Evolutionary conservation across 2,329 filamentous ascomycete genomes (phyloP).

Genomic region (Metarhizium rileyi): DNA sequence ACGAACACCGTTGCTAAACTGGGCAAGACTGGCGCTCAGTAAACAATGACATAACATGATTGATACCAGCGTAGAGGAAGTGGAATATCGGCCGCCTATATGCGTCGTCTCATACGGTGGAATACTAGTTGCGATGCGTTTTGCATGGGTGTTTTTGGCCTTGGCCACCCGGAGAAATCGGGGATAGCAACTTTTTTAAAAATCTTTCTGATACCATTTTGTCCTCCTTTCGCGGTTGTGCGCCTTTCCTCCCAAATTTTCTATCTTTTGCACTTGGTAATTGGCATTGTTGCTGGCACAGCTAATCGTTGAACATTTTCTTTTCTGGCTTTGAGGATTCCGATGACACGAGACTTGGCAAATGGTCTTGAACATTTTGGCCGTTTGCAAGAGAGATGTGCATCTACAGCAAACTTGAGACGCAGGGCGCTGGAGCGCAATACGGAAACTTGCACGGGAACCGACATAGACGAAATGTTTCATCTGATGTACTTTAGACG

Average conservation of each 20-base stretch:
- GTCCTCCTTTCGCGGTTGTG: conserved; percentile 2
- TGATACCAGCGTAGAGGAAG: too few relatives aligned
- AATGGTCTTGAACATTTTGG: conserved; percentile 1
- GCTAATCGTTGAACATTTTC: background rate
- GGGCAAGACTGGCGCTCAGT: conserved; percentile 24
- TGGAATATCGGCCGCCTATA: background rate
- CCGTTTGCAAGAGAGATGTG: conserved; percentile 19
- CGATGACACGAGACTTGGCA: background rate
- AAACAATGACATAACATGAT: too few relatives aligned
- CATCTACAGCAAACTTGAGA: conserved; percentile 25
- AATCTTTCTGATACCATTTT: too few relatives aligned
- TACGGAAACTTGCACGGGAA: conserved; percentile 18
- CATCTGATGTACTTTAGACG: conserved; percentile 33
- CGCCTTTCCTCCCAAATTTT: conserved; percentile 11
- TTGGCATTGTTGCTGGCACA: conserved; percentile 13
- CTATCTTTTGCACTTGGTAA: conserved; percentile 13
- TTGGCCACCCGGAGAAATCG: too few relatives aligned
- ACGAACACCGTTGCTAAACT: conserved; percentile 39
- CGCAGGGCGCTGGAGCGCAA: conserved; percentile 24
- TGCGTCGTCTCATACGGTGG: background rate
- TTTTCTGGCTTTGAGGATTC: background rate
- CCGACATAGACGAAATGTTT: conserved; percentile 26
- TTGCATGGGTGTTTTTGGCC: background rate
- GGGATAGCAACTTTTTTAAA: too few relatives aligned
- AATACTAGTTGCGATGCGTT: too few relatives aligned